phyloP scores from a whole-genome alignment of 139 green algal species.

The Coelastrella sp. region DNA sequence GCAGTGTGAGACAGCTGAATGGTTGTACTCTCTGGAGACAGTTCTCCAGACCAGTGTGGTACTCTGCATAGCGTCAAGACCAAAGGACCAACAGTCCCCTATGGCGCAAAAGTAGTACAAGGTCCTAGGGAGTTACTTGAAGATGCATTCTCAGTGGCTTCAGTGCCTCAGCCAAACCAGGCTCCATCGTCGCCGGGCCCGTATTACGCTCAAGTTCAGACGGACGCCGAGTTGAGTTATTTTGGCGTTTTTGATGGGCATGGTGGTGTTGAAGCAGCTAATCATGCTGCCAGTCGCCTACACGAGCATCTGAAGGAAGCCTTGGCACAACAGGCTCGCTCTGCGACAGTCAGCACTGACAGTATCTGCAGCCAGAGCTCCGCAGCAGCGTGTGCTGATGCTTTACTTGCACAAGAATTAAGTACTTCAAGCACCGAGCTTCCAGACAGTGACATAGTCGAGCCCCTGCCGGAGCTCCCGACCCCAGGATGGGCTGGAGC shows the following conservation, averaged over 20 bases:
- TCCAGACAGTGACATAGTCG: neutral
- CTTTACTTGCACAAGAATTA: neutral
- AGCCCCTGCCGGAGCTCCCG: neutral
- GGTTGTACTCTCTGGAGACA: neutral
- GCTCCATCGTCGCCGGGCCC: neutral
- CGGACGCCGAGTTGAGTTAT: constrained; percentile 25
- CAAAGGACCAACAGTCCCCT: neutral
- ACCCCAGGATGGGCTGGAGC: neutral
- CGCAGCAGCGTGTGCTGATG: neutral
- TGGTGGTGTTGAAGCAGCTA: constrained; percentile 28
- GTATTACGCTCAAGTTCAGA: neutral
- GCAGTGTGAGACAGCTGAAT: neutral
- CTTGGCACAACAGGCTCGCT: neutral
- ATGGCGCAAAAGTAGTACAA: neutral
- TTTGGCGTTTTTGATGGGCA: constrained; percentile 86
- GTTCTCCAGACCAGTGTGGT: neutral
- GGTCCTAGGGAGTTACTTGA: neutral
- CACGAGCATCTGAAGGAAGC: constrained; percentile 68
- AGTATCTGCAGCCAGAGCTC: neutral
- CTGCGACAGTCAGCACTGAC: neutral
- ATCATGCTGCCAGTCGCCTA: neutral
- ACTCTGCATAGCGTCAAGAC: neutral
- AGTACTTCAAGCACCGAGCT: neutral
- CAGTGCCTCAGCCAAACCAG: neutral
- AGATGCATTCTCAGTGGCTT: neutral